These are phyloP conservation scores for Carpinus fangiana DNA, from an alignment of 306 rosid species.

Conservation along the genomic window DNA sequence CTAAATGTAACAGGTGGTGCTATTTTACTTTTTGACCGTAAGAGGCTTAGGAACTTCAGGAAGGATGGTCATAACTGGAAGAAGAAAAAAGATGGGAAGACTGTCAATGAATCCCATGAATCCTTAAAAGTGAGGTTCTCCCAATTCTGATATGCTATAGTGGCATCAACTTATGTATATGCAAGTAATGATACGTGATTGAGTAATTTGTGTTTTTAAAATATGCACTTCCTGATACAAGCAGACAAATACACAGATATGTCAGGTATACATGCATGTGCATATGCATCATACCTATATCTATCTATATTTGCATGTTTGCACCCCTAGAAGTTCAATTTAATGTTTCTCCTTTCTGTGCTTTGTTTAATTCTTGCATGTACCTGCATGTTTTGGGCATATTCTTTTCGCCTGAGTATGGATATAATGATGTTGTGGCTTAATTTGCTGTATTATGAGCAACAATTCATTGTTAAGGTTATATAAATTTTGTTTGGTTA, in stretches of 20 bases:
- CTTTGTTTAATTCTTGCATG: background rate
- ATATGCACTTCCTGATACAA: too few species aligned
- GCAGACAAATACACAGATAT: too few species aligned
- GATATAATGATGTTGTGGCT: background rate
- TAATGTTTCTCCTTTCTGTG: background rate
- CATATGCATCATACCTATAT: too few species aligned
- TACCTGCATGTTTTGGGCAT: background rate
- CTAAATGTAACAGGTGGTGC: conserved; percentile 71
- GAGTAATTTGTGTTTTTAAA: background rate
- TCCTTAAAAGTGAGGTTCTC: conserved; percentile 82
- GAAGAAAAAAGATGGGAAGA: conserved; percentile 97
- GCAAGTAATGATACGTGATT: conserved; percentile 4
- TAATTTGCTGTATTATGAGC: background rate
- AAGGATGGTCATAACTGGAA: conserved; percentile 98
- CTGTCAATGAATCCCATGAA: conserved; percentile 90
- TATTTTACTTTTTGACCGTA: conserved; percentile 80
- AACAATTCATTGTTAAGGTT: background rate
- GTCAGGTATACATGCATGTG: too few species aligned
- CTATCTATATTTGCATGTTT: background rate
- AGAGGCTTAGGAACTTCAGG: conserved; percentile 91
- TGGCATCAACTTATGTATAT: conserved; percentile 8
- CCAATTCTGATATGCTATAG: conserved; percentile 13
- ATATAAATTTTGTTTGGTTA: background rate
- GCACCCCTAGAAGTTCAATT: background rate
- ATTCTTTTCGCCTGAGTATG: background rate